A percentile compares a stretch with the other conserved stretches of the same genome.
These are phyloP conservation scores for Centella asiatica DNA, from an alignment of 129 eudicot species.

Conservation along the genomic window DNA sequence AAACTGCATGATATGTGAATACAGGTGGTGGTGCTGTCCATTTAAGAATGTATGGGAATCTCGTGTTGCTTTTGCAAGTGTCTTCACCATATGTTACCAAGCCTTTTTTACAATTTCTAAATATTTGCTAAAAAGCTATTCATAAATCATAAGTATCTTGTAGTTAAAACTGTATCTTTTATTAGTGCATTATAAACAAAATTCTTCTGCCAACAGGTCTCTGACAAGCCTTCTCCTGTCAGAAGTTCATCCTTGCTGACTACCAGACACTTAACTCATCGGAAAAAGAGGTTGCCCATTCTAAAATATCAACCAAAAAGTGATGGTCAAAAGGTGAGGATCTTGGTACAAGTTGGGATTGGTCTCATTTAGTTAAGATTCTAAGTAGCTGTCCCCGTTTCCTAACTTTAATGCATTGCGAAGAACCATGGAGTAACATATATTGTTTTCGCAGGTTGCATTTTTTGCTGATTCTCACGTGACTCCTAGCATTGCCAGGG, in stretches of 20 bases:
- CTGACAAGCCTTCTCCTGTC: constrained; percentile 34
- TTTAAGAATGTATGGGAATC: no score
- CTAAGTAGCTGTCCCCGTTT: background rate
- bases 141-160: no score
- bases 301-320: constrained; percentile 30
- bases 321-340: constrained; percentile 48
- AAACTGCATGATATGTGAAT: no score
- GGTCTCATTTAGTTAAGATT: background rate
- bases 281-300: constrained; percentile 23
- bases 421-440: background rate
- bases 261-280: constrained; percentile 23
- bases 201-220: constrained; percentile 32
- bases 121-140: no score
- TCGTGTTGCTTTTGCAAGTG: no score
- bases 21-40: no score
- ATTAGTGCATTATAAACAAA: no score
- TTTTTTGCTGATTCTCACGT: constrained; percentile 27
- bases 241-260: constrained; percentile 27
- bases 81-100: no score
- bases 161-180: no score
- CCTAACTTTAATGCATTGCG: background rate
- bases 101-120: no score
- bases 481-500: constrained; percentile 3
- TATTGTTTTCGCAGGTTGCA: constrained; percentile 32
- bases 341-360: background rate